Evolutionary conservation across 2,329 filamentous ascomycete species (phyloP).

Genomic region (Aspergillus arachidicola): DNA sequence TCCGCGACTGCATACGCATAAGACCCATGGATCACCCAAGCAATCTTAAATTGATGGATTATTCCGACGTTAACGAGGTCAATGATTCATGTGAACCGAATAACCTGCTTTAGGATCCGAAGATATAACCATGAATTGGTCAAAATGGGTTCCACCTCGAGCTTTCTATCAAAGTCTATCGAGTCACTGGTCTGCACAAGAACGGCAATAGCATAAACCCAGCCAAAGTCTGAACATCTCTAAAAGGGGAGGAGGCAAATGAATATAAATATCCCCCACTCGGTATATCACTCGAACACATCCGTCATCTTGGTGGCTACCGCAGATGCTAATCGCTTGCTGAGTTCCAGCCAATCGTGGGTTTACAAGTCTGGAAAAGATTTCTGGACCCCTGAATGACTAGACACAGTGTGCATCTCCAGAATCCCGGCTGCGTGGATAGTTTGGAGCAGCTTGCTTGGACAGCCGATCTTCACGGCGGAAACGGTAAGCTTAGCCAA

Average conservation of each 20-base stretch:
- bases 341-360: background rate
- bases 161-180: background rate
- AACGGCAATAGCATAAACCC: background rate
- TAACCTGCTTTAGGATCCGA: no score
- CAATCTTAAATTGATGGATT: no score
- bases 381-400: background rate
- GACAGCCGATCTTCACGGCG: background rate
- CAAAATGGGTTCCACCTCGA: background rate
- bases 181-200: background rate
- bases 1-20: background rate
- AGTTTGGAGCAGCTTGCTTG: background rate
- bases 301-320: background rate
- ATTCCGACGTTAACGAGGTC: no score
- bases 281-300: no score
- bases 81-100: no score
- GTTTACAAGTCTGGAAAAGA: background rate
- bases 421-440: background rate
- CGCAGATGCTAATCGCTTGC: background rate
- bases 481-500: background rate
- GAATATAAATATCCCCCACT: background rate
- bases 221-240: background rate
- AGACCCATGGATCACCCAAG: background rate
- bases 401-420: background rate
- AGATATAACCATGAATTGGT: background rate
- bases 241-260: no score